A percentile compares a stretch with the other conserved stretches of the same genome.
Conservation (phyloP, 129 eudicot species). For the Silybum marianum region DNA sequence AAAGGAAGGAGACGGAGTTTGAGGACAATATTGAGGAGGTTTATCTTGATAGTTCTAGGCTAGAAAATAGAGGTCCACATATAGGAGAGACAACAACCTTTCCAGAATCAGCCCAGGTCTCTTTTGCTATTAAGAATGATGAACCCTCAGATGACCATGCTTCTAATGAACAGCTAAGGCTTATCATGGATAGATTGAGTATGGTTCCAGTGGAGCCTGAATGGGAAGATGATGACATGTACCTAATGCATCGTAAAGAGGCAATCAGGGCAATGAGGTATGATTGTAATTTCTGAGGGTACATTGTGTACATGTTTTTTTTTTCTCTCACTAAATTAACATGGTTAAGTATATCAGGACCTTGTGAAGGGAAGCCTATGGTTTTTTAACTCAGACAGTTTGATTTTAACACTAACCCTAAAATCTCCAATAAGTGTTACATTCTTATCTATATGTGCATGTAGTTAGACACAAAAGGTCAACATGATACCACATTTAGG, state of each 20-base stretch:
- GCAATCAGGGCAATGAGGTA: conserved; percentile 81
- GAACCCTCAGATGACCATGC: conserved; percentile 20
- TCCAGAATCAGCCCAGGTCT: conserved; percentile 1
- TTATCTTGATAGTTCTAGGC: not conserved
- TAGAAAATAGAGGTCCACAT: conserved; percentile 12
- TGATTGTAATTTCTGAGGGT: not conserved
- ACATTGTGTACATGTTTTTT: not conserved
- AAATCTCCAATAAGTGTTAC: not conserved
- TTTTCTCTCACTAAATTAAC: not conserved
- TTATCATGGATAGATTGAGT: conserved; percentile 38
- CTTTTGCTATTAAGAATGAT: conserved; percentile 4
- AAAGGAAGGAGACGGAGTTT: conserved; percentile 31
- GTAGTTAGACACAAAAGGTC: not conserved
- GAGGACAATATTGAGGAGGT: conserved; percentile 22
- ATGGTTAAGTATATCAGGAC: conserved; percentile 1
- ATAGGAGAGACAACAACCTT: conserved; percentile 22
- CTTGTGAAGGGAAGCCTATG: not conserved
- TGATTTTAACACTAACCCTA: not conserved
- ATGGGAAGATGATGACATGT: conserved; percentile 95
- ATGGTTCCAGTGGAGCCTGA: conserved; percentile 77
- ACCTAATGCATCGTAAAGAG: conserved; percentile 67
- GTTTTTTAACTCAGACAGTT: not conserved
- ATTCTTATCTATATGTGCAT: not conserved
- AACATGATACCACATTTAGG: not conserved
- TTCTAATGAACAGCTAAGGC: conserved; percentile 20